These are phyloP conservation scores for Pleurotus tuoliensis DNA, from an alignment of 768 basidiomycete genomes.

Conservation along the genomic window DNA sequence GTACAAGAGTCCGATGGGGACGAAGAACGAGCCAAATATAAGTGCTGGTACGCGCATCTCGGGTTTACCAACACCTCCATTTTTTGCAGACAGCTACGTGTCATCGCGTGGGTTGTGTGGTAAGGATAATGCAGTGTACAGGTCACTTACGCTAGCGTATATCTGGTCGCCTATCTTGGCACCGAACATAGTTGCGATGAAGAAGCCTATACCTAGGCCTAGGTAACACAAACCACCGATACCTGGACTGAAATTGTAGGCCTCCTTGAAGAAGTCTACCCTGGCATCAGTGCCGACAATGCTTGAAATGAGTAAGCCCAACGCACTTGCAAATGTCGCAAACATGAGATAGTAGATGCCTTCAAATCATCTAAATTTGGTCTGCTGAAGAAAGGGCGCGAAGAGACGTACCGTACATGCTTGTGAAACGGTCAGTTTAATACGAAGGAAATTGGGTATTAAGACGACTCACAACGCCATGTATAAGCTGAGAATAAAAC, in stretches of 20 bases:
- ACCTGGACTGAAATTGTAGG: conserved; percentile 50
- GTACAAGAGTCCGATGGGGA: conserved; percentile 5
- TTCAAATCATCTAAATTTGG: conserved; percentile 8
- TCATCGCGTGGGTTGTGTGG: neutral
- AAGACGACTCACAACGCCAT: conserved; percentile 56
- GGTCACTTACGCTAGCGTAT: conserved; percentile 40
- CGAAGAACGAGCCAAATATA: conserved; percentile 52
- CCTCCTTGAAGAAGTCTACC: conserved; percentile 41
- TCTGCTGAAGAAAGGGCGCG: neutral
- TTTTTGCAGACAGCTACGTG: conserved; percentile 42
- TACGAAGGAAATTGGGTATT: neutral
- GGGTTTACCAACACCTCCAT: conserved; percentile 63
- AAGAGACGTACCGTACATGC: conserved; percentile 48
- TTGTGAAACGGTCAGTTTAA: conserved; percentile 7
- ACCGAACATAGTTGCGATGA: conserved; percentile 43
- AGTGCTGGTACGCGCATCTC: conserved; percentile 77
- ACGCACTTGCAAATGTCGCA: conserved; percentile 61
- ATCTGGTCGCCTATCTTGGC: conserved; percentile 44
- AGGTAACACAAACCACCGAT: conserved; percentile 50
- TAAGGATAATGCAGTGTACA: neutral
- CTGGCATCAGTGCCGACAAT: neutral
- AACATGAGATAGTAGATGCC: conserved; percentile 74
- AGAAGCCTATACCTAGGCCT: conserved; percentile 55
- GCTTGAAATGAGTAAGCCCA: neutral
- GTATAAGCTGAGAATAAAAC: conserved; percentile 69